phyloP scores from a whole-genome alignment of 768 basidiomycete species.

The Russula brevipes region DNA sequence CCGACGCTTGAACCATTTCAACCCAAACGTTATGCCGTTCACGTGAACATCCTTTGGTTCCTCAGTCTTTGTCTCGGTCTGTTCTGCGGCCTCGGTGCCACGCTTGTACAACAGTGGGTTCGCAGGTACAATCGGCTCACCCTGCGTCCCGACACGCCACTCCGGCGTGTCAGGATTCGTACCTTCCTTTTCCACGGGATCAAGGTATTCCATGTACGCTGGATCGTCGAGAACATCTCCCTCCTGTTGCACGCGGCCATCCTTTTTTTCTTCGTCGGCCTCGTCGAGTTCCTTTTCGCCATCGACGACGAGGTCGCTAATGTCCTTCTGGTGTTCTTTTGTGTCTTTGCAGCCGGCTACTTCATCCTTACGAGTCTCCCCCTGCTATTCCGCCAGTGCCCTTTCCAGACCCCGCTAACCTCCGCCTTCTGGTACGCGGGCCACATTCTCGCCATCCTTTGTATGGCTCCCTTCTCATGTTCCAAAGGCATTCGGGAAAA shows the following conservation, averaged over 20 bases:
- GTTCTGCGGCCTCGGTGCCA: conserved; percentile 15
- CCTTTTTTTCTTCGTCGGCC: conserved; percentile 2
- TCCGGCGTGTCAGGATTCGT: conserved; percentile 2
- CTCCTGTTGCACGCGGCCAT: conserved; percentile 4
- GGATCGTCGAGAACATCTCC: conserved; percentile 5
- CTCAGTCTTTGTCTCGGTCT: conserved; percentile 18
- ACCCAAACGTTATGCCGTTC: neutral
- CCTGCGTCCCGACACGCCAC: neutral
- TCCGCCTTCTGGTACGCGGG: neutral
- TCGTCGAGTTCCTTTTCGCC: neutral
- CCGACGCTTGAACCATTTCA: neutral
- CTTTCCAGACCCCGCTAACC: conserved; percentile 7
- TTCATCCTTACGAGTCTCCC: neutral
- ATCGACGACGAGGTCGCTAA: neutral
- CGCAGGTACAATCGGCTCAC: conserved; percentile 11
- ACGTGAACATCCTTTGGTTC: conserved; percentile 22
- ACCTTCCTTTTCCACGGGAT: conserved; percentile 1
- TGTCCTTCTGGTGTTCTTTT: neutral
- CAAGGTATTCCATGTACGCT: neutral
- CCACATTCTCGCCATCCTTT: neutral
- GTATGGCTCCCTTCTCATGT: neutral
- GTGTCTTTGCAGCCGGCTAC: neutral
- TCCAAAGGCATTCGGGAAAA: neutral
- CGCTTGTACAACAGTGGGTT: conserved; percentile 16
- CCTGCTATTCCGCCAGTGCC: neutral